phyloP scores from a whole-genome alignment of 495 filamentous ascomycete genomes.

The Pseudomonodictys pantanalensis region DNA sequence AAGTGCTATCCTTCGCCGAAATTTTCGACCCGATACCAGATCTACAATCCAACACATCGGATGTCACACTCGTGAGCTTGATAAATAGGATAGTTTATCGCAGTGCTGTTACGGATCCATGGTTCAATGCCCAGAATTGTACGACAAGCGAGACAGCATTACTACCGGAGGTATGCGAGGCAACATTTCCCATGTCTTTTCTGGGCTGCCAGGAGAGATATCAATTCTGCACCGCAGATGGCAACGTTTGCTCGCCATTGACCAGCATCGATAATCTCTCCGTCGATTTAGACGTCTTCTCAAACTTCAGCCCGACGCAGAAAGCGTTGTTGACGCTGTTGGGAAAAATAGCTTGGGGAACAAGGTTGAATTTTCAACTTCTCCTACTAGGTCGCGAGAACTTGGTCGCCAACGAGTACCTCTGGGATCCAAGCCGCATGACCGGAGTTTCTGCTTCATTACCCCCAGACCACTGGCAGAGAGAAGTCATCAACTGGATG shows the following conservation, averaged over 20 bases:
- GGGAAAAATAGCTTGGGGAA: conserved; percentile 6
- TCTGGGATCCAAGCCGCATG: conserved; percentile 11
- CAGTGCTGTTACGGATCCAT: not conserved
- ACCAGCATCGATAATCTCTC: conserved; percentile 4
- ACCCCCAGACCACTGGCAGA: conserved; percentile 18
- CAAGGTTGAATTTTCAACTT: conserved; percentile 9
- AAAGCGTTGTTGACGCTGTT: conserved; percentile 5
- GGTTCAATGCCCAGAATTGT: conserved; percentile 7
- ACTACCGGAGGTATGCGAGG: not conserved
- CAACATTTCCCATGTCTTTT: conserved; percentile 1
- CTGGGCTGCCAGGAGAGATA: conserved; percentile 21
- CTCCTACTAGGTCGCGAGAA: conserved; percentile 3
- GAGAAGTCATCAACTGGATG: conserved; percentile 19
- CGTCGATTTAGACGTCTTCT: not conserved
- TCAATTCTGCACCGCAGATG: conserved; percentile 16
- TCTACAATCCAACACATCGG: not conserved
- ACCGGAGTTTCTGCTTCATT: conserved; percentile 1
- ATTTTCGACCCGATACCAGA: conserved; percentile 19
- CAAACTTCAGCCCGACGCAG: conserved; percentile 4
- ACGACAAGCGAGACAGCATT: not conserved
- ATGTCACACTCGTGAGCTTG: conserved; percentile 5
- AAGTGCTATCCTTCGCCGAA: no score
- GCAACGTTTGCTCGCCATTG: conserved; percentile 2
- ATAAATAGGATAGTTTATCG: conserved; percentile 3
- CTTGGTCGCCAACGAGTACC: conserved; percentile 17